These are phyloP conservation scores for Ottelia alismoides DNA, from an alignment of 106 monocot species.

Conservation along the genomic window DNA sequence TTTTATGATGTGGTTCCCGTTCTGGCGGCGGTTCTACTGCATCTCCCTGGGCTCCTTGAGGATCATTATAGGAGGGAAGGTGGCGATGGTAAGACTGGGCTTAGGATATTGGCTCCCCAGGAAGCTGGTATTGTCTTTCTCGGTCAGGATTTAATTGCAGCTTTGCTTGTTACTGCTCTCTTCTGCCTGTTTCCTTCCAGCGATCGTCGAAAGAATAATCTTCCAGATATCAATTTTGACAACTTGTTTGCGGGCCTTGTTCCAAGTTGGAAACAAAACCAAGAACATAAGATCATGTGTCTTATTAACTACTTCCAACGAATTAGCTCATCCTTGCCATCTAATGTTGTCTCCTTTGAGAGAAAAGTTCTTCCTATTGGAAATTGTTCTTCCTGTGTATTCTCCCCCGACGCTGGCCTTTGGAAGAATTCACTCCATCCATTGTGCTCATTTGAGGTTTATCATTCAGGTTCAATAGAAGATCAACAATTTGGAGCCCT, in stretches of 20 bases:
- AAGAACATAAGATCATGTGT: constrained; percentile 82
- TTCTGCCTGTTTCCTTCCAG: constrained; percentile 72
- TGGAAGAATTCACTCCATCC: constrained; percentile 51
- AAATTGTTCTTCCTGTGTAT: constrained; percentile 8
- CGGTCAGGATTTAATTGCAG: constrained; percentile 65
- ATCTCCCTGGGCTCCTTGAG: constrained; percentile 66
- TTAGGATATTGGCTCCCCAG: constrained; percentile 51
- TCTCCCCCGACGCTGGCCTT: constrained; percentile 35
- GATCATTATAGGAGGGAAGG: constrained; percentile 46
- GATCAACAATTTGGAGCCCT: constrained; percentile 77
- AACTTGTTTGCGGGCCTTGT: constrained; percentile 50
- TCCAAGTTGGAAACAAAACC: constrained; percentile 31
- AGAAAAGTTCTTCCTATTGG: constrained; percentile 60
- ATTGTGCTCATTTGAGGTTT: constrained; percentile 75
- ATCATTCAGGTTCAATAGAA: constrained; percentile 70
- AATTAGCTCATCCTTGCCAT: constrained; percentile 39
- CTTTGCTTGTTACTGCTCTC: constrained; percentile 66
- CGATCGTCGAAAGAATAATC: constrained; percentile 26
- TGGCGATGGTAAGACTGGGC: constrained; percentile 33
- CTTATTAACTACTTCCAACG: constrained; percentile 88
- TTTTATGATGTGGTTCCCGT: constrained; percentile 57
- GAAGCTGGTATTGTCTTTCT: constrained; percentile 73
- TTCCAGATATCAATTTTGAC: constrained; percentile 84
- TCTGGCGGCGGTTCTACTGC: constrained; percentile 51
- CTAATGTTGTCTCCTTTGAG: constrained; percentile 66